phyloP scores from a whole-genome alignment of 257 asterid genomes.

The Gentiana straminea region DNA sequence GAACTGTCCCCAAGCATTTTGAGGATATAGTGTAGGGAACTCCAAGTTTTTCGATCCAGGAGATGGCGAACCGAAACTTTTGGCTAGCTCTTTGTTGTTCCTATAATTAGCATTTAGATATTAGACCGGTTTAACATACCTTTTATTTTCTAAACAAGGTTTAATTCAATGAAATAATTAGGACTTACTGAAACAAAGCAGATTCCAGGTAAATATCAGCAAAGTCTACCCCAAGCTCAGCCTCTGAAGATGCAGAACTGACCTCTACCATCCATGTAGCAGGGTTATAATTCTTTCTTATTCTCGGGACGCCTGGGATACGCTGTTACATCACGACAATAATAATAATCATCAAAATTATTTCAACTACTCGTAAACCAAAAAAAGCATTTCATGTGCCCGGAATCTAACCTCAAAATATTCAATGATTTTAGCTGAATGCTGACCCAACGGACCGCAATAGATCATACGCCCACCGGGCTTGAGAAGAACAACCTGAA shows the following conservation, averaged over 20 bases:
- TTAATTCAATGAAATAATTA: background rate
- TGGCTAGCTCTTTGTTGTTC: slow-evolving; percentile 8
- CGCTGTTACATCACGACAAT: slow-evolving; percentile 1
- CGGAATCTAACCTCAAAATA: slow-evolving; percentile 22
- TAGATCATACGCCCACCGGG: slow-evolving; percentile 22
- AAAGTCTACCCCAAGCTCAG: slow-evolving; percentile 18
- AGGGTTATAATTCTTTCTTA: slow-evolving; percentile 6
- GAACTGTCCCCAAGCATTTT: slow-evolving; percentile 11
- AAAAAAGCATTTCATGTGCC: background rate
- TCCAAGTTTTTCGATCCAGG: slow-evolving; percentile 6
- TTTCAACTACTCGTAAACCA: background rate
- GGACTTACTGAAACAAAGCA: slow-evolving; percentile 14
- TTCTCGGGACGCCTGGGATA: slow-evolving; percentile 12
- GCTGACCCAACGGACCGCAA: slow-evolving; percentile 18
- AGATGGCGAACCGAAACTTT: slow-evolving; percentile 4
- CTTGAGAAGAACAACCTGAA: slow-evolving; percentile 16
- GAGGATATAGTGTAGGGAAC: slow-evolving; percentile 2
- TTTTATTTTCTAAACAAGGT: too few species aligned
- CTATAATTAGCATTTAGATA: background rate
- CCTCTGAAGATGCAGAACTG: slow-evolving; percentile 16
- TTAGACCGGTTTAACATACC: too few species aligned
- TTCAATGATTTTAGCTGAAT: slow-evolving; percentile 17
- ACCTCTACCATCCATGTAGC: slow-evolving; percentile 21
- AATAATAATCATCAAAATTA: background rate
- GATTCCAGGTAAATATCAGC: slow-evolving; percentile 14